Conservation (phyloP, 495 filamentous ascomycete species). For the Xylaria intraflava region DNA sequence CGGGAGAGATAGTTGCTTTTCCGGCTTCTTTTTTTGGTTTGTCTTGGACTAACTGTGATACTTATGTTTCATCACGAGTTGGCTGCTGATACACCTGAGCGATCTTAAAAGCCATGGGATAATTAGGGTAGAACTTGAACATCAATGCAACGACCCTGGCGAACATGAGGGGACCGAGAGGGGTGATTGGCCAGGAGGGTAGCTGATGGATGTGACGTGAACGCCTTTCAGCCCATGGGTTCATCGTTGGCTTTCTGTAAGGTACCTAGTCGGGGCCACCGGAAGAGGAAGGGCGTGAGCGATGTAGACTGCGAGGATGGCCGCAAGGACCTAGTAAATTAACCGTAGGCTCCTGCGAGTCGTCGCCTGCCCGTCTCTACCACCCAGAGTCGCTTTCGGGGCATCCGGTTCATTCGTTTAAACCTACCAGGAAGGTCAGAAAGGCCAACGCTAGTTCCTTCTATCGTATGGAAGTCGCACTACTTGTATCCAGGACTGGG, state of each 20-base stretch:
- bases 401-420: constrained; percentile 6
- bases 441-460: not conserved
- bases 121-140: not conserved
- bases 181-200: constrained; percentile 1
- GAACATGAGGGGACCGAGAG: not conserved
- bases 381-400: constrained; percentile 7
- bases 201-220: not conserved
- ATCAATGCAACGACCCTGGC: not conserved
- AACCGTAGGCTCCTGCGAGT: not conserved
- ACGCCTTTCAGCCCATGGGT: not conserved
- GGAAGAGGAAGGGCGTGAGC: not conserved
- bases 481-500: not conserved
- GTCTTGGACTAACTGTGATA: not conserved
- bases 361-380: not conserved
- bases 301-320: not conserved
- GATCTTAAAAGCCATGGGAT: not conserved
- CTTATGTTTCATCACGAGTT: not conserved
- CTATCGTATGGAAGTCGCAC: not conserved
- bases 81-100: not conserved
- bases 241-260: constrained; percentile 4
- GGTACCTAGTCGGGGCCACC: not conserved
- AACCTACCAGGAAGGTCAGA: constrained; percentile 5
- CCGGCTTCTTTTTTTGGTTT: not conserved
- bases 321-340: not conserved
- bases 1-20: constrained; percentile 8